Conservation (phyloP, 768 basidiomycete species). For the Pleurotus salmoneostramineus region DNA sequence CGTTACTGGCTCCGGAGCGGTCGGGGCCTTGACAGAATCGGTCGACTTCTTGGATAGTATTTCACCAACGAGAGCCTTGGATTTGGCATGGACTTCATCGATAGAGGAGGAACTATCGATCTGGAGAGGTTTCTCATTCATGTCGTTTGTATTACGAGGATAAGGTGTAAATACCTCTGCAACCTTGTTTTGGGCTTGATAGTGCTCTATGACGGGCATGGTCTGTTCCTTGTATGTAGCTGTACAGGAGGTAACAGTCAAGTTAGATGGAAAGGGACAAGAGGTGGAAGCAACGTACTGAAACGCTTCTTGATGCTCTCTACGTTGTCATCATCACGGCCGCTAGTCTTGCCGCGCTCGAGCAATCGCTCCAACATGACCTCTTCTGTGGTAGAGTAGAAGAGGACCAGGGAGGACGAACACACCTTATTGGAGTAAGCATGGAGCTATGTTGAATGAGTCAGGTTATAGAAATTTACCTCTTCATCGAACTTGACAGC, state of each 20-base stretch:
- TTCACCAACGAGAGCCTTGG: conserved; percentile 49
- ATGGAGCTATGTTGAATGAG: not conserved
- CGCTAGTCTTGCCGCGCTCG: conserved; percentile 89
- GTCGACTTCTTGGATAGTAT: conserved; percentile 17
- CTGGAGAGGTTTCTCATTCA: conserved; percentile 27
- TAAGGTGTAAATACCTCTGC: conserved; percentile 51
- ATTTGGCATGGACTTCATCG: conserved; percentile 66
- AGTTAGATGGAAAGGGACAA: not conserved
- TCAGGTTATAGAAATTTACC: conserved; percentile 36
- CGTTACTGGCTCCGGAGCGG: not conserved
- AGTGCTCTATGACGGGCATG: conserved; percentile 92
- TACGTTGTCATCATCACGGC: conserved; percentile 92
- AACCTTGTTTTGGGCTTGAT: conserved; percentile 63
- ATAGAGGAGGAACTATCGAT: conserved; percentile 65
- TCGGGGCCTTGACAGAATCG: not conserved
- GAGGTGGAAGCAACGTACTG: conserved; percentile 41
- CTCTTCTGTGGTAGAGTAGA: conserved; percentile 83
- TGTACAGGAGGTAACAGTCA: conserved; percentile 18
- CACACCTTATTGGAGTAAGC: conserved; percentile 58
- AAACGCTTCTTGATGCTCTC: conserved; percentile 98
- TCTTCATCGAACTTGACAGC: conserved; percentile 85
- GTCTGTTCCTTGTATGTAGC: conserved; percentile 84
- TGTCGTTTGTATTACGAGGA: not conserved
- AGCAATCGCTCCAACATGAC: conserved; percentile 84
- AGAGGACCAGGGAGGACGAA: conserved; percentile 72